phyloP scores from a whole-genome alignment of 2,329 filamentous ascomycete species.

The Lizonia empirigonia region DNA sequence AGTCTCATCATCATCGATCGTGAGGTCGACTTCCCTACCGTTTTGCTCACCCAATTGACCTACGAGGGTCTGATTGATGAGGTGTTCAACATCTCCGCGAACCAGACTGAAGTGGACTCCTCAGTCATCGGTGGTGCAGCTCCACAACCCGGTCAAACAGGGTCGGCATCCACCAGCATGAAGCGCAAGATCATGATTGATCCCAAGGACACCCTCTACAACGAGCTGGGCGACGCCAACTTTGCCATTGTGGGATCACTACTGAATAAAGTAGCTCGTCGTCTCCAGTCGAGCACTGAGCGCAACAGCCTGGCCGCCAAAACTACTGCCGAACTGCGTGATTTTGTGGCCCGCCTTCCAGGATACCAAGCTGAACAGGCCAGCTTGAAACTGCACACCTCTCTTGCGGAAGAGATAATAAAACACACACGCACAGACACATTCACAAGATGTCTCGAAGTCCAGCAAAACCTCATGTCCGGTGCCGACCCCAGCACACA shows the following conservation, averaged over 20 bases:
- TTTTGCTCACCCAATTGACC: constrained; percentile 89
- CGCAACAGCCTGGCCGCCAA: constrained; percentile 79
- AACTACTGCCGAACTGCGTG: constrained; percentile 86
- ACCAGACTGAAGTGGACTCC: constrained; percentile 90
- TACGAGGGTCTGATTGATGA: constrained; percentile 97
- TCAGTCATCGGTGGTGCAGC: constrained; percentile 81
- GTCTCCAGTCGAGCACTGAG: constrained; percentile 86
- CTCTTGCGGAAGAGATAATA: constrained; percentile 92
- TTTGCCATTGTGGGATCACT: constrained; percentile 91
- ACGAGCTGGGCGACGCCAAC: constrained; percentile 86
- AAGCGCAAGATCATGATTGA: constrained; percentile 91
- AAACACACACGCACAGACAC: constrained; percentile 87
- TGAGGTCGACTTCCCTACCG: constrained; percentile 91
- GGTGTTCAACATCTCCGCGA: constrained; percentile 87
- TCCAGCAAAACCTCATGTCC: constrained; percentile 93
- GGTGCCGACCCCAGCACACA: constrained; percentile 88
- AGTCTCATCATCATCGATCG: constrained; percentile 94
- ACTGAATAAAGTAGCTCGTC: constrained; percentile 87
- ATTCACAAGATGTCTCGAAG: constrained; percentile 86
- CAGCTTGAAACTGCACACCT: constrained; percentile 89
- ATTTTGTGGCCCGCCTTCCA: constrained; percentile 93
- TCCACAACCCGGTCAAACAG: constrained; percentile 60
- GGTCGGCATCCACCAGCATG: constrained; percentile 56
- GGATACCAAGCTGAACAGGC: constrained; percentile 92
- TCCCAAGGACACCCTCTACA: constrained; percentile 85